A percentile compares a stretch with the other conserved stretches of the same genome.
phyloP scores from a whole-genome alignment of 1,284 basidiomycete genomes.

The Inonotus hispidus region DNA sequence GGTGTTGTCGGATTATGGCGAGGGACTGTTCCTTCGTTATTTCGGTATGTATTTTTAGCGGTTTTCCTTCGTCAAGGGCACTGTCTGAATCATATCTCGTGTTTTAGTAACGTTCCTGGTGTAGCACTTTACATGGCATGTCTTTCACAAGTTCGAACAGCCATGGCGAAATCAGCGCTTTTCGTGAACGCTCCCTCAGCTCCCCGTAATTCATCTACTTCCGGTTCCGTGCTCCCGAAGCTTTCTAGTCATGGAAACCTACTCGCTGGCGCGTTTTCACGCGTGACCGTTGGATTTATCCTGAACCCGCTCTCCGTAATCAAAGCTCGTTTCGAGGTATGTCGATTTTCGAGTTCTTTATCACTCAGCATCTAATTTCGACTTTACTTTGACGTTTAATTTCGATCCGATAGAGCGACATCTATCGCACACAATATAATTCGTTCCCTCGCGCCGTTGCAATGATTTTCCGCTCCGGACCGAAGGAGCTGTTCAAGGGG shows the following conservation, averaged over 20 bases:
- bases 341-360: conserved; percentile 25
- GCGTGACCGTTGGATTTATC: conserved; percentile 82
- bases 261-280: conserved; percentile 81
- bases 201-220: conserved; percentile 21
- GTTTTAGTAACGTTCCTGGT: conserved; percentile 81
- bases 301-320: conserved; percentile 93
- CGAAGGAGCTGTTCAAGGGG: conserved; percentile 82
- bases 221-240: conserved; percentile 64
- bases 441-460: conserved; percentile 58
- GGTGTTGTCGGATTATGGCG: conserved; percentile 78
- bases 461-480: conserved; percentile 65
- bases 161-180: conserved; percentile 63
- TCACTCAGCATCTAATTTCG: background rate
- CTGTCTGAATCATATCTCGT: background rate
- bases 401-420: conserved; percentile 54
- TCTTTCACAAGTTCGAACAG: conserved; percentile 69
- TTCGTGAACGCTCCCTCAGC: conserved; percentile 35
- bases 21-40: conserved; percentile 78
- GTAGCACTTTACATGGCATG: conserved; percentile 91
- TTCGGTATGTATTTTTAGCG: conserved; percentile 44
- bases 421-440: conserved; percentile 60
- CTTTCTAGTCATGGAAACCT: conserved; percentile 83
- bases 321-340: conserved; percentile 91
- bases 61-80: background rate
- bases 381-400: background rate